Conservation (phyloP, 2,329 filamentous ascomycete genomes). For the Talaromyces sp. region DNA sequence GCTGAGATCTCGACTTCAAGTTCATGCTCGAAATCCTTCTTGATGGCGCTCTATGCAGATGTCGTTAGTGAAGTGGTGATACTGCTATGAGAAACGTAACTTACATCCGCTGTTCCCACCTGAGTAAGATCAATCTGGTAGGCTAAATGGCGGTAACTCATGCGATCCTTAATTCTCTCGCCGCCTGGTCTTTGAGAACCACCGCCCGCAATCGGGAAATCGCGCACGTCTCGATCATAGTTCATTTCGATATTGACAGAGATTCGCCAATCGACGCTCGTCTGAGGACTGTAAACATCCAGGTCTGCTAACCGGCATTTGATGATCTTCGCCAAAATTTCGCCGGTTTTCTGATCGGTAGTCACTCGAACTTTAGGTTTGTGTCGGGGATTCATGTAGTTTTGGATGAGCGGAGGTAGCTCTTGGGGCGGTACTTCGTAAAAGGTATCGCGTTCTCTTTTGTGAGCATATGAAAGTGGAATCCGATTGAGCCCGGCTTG, state of each 20-base stretch:
- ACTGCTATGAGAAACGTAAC: constrained; percentile 15
- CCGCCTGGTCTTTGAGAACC: constrained; percentile 33
- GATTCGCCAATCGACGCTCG: constrained; percentile 83
- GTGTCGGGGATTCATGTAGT: constrained; percentile 58
- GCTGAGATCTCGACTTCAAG: constrained; percentile 49
- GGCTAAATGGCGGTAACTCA: constrained; percentile 83
- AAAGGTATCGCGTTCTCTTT: constrained; percentile 78
- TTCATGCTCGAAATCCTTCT: constrained; percentile 47
- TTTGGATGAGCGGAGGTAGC: constrained; percentile 63
- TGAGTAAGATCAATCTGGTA: constrained; percentile 94
- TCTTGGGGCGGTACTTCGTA: constrained; percentile 66
- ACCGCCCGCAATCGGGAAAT: constrained; percentile 46
- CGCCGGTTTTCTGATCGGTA: constrained; percentile 67
- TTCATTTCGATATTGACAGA: constrained; percentile 94
- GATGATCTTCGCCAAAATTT: constrained; percentile 77
- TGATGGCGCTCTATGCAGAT: constrained; percentile 27
- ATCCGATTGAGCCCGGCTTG: constrained; percentile 36
- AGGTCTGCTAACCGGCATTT: constrained; percentile 86
- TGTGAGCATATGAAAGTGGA: constrained; percentile 72
- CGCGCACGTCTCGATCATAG: constrained; percentile 66
- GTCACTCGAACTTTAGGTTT: constrained; percentile 69
- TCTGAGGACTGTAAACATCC: constrained; percentile 76
- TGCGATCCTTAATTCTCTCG: constrained; percentile 79
- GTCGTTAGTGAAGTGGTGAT: background rate
- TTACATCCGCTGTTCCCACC: constrained; percentile 60